A percentile compares a stretch with the other conserved stretches of the same genome.
These are phyloP conservation scores for Yamadazyma takamatsuzukensis DNA, from an alignment of 805 yeast species.

Conservation along the genomic window DNA sequence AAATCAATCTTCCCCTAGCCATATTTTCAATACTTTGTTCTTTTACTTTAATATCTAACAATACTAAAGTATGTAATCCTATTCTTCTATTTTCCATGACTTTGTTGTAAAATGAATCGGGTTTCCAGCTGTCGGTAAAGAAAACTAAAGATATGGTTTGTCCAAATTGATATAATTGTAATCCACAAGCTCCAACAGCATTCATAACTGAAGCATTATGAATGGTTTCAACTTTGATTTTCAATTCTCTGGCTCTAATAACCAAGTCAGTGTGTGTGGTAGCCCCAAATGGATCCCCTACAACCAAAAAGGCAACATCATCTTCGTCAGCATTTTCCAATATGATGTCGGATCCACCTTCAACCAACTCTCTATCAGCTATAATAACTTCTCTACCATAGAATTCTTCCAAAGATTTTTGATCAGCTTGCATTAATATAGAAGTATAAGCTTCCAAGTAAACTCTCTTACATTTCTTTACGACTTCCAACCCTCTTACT, in stretches of 20 bases:
- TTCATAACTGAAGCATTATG: slow-evolving; percentile 98
- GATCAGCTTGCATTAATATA: slow-evolving; percentile 88
- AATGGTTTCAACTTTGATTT: slow-evolving; percentile 72
- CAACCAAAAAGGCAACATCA: slow-evolving; percentile 92
- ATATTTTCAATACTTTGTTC: slow-evolving; percentile 93
- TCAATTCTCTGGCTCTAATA: slow-evolving; percentile 82
- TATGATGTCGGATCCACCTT: slow-evolving; percentile 80
- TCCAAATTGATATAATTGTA: slow-evolving; percentile 92
- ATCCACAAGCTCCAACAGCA: slow-evolving; percentile 97
- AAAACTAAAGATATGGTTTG: slow-evolving; percentile 96
- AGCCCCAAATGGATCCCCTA: slow-evolving; percentile 97
- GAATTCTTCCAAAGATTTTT: slow-evolving; percentile 68
- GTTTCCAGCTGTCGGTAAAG: slow-evolving; percentile 94
- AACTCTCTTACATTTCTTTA: slow-evolving; percentile 81
- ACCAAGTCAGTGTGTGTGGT: slow-evolving; percentile 96
- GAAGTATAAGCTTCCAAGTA: slow-evolving; percentile 95
- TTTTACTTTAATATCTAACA: slow-evolving; percentile 91
- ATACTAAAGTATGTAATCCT: slow-evolving; percentile 86
- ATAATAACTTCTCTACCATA: slow-evolving; percentile 82
- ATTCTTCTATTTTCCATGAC: slow-evolving; percentile 83
- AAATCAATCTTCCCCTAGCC: slow-evolving; percentile 87
- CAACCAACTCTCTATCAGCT: slow-evolving; percentile 95
- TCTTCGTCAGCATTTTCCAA: slow-evolving; percentile 71
- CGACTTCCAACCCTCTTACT: slow-evolving; percentile 86
- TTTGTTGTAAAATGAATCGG: slow-evolving; percentile 91